These are phyloP conservation scores for Apiotrichum gracile DNA, from an alignment of 1,284 basidiomycete genomes.

Conservation along the genomic window DNA sequence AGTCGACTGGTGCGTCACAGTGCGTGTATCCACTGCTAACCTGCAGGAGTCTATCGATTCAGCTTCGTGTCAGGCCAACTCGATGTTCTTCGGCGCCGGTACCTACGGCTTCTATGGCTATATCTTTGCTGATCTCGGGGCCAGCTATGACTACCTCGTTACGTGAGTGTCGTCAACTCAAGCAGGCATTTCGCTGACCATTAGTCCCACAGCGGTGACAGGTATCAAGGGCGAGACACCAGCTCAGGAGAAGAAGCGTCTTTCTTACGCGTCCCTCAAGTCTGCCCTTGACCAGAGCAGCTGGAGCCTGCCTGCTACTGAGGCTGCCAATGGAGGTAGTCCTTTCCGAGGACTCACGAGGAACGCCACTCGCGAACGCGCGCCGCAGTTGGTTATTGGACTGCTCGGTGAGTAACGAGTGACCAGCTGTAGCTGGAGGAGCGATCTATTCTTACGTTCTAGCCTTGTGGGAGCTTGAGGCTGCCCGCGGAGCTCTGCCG, in stretches of 20 bases:
- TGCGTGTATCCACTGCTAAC: not conserved
- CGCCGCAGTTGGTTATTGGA: constrained; percentile 64
- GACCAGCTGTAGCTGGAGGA: no score
- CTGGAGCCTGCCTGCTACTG: constrained; percentile 23
- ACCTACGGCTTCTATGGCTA: constrained; percentile 89
- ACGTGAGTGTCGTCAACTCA: constrained; percentile 56
- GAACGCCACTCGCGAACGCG: constrained; percentile 69
- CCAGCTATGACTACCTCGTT: constrained; percentile 69
- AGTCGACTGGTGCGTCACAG: constrained; percentile 60
- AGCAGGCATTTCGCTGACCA: not conserved
- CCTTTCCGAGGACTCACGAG: constrained; percentile 65
- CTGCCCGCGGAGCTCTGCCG: constrained; percentile 57
- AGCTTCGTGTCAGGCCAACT: constrained; percentile 62
- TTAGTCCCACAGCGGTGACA: not conserved
- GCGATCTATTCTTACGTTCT: not conserved
- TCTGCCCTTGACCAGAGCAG: constrained; percentile 55
- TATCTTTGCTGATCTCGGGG: constrained; percentile 85
- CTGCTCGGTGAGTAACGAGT: constrained; percentile 69
- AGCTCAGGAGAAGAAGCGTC: constrained; percentile 59
- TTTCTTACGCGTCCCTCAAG: constrained; percentile 61
- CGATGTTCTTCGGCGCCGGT: constrained; percentile 80
- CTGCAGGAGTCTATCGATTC: constrained; percentile 70
- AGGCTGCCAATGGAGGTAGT: constrained; percentile 37
- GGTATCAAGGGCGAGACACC: constrained; percentile 36
- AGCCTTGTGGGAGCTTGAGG: constrained; percentile 83